Conservation (phyloP, 2,329 filamentous ascomycete genomes). For the Fusarium goolgardi region DNA sequence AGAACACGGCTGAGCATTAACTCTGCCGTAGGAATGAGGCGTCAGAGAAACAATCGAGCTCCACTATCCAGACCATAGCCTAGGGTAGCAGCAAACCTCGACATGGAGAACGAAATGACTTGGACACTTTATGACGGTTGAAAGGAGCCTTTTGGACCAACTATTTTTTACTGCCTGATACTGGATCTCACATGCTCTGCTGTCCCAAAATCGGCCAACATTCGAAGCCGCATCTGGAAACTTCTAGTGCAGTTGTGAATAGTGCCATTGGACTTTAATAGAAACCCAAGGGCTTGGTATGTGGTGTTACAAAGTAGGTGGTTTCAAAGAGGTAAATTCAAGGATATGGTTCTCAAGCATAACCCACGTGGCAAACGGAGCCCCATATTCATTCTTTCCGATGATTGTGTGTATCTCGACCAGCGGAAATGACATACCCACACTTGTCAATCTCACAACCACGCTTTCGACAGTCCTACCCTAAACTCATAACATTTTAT, state of each 20-base stretch:
- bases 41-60: not conserved
- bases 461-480: not conserved
- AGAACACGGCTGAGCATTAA: conserved; percentile 10
- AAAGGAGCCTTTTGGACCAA: not conserved
- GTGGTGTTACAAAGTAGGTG: not conserved
- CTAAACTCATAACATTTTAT: not conserved
- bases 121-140: not conserved
- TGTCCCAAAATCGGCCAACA: not conserved
- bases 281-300: not conserved
- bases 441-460: not conserved
- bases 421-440: not conserved
- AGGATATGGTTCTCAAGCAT: not conserved
- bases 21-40: not conserved
- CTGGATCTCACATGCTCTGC: not conserved
- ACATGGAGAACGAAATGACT: not conserved
- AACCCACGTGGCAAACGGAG: not conserved
- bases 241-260: not conserved
- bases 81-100: not conserved
- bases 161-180: not conserved
- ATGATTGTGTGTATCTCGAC: not conserved
- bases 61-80: not conserved
- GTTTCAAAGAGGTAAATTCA: not conserved
- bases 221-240: conserved; percentile 14
- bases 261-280: not conserved
- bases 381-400: not conserved